Base-by-base conservation (phyloP, 2,329 filamentous ascomycete genomes). In the Endothia cerciana region DNA sequence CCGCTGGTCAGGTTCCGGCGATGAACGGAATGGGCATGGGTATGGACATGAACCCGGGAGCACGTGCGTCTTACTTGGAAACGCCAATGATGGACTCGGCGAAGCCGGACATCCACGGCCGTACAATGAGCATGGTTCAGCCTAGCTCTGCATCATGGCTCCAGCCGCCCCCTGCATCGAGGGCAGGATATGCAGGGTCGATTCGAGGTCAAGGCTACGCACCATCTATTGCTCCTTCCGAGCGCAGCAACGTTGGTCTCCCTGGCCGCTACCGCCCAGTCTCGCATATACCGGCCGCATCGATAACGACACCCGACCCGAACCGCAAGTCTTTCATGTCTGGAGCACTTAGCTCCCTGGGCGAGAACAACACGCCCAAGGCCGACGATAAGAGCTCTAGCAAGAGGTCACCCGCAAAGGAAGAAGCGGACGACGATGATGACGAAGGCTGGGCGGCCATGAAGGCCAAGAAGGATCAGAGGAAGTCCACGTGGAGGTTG, bases 191-290 rank as follows among this genome's bases (percentile, higher is more conserved):
- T 70, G 77, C 83, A 19, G 83, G 84, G 4, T 86, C 85, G 15
- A 81, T 86, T 60, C 78, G 77, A 64, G 85, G 80, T 57, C 77
- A 78, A 61, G 88, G 87, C 10, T 98, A 98, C 77, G 86, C 93
- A 0, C 89, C 93, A 0, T 98, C 94, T 0, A 97, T 99, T 71
- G 94, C 95, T 2, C 95, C 95, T 1, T 97, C 93, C 5, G 95
- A 98, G 80, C 90, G 95, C 68, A 98, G 94, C 82, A 98, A 96
- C 76, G 82, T 97, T 68, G 95, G 95, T 19, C 85, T 97, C 62
- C 93, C 95, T 10, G 90, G 92, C 40, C 89, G 95, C 55, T 99
- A 99, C 79, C 87, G 95, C 56, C 93, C 95, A 1, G 94, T 98
- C 0, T 93, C 92, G 0, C 89, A 90, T 51, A 81, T 84, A 63